Percentiles rank a stretch among this genome's conserved stretches.
Evolutionary conservation across 495 filamentous ascomycete species (phyloP).

Genomic region (Lindgomyces ingoldianus): DNA sequence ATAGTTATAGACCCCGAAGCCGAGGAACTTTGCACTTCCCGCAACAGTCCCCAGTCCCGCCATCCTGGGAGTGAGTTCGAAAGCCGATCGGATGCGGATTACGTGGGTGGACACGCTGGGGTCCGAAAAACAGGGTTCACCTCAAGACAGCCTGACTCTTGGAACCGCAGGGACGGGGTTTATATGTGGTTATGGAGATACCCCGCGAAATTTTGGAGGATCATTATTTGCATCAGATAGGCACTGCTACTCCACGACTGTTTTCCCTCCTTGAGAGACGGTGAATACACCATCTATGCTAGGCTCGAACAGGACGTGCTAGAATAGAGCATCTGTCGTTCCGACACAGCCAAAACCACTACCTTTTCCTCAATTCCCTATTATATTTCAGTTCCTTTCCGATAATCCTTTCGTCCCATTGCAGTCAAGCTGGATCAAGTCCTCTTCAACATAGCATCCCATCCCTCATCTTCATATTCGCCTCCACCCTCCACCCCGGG

Average conservation of each 20-base stretch:
- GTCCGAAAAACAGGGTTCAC: neutral
- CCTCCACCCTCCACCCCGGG: neutral
- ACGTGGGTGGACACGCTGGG: neutral
- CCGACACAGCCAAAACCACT: too few species aligned
- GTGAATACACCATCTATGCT: too few species aligned
- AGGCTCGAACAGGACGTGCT: too few species aligned
- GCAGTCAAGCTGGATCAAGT: neutral
- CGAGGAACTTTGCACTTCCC: neutral
- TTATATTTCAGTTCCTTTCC: too few species aligned
- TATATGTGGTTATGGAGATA: neutral
- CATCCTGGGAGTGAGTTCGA: neutral
- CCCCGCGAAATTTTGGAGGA: neutral
- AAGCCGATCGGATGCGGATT: constrained; percentile 5
- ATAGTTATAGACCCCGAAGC: neutral
- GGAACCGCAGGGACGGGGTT: neutral
- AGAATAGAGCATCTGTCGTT: too few species aligned
- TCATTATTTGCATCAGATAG: neutral
- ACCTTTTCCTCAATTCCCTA: too few species aligned
- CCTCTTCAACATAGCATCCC: constrained; percentile 12
- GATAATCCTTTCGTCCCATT: neutral
- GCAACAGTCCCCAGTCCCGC: neutral
- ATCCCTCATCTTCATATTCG: neutral
- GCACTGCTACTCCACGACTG: too few species aligned
- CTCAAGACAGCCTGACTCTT: too few species aligned
- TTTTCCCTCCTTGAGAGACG: too few species aligned